phyloP scores from a whole-genome alignment of 2,329 filamentous ascomycete genomes.

The Ramichloridium luteum region DNA sequence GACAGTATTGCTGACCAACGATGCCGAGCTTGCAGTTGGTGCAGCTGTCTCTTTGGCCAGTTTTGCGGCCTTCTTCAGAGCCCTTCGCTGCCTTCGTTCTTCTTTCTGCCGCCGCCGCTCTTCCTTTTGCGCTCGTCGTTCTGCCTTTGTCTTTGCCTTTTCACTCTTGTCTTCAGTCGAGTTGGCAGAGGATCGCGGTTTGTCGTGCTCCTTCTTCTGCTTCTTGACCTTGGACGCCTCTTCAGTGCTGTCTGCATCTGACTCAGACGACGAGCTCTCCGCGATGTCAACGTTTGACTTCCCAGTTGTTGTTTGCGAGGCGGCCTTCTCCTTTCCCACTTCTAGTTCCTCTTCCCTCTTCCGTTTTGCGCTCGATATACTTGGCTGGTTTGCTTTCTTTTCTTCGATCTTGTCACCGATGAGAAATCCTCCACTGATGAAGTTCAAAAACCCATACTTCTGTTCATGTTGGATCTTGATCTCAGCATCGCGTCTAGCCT shows the following conservation, averaged over 20 bases:
- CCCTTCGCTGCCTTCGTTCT: slow-evolving; percentile 35
- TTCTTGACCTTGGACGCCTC: slow-evolving; percentile 25
- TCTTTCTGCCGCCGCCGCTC: slow-evolving; percentile 38
- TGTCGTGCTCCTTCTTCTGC: slow-evolving; percentile 25
- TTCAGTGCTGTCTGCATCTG: too few species aligned
- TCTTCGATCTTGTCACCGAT: slow-evolving; percentile 45
- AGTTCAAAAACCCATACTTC: slow-evolving; percentile 70
- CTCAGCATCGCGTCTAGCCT: slow-evolving; percentile 56
- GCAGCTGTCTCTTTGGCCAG: slow-evolving; percentile 9
- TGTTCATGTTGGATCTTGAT: slow-evolving; percentile 60
- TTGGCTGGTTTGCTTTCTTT: slow-evolving; percentile 4
- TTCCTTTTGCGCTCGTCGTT: slow-evolving; percentile 35
- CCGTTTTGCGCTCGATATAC: neutral
- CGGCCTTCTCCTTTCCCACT: too few species aligned
- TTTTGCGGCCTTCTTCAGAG: slow-evolving; percentile 19
- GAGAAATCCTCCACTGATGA: slow-evolving; percentile 72
- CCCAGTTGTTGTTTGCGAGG: too few species aligned
- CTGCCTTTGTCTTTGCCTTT: slow-evolving; percentile 29
- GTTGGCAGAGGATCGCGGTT: slow-evolving; percentile 12
- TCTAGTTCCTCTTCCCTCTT: neutral
- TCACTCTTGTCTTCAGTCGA: slow-evolving; percentile 6
- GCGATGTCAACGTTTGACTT: neutral
- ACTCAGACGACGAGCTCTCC: too few species aligned
- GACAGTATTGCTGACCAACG: neutral
- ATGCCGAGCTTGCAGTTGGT: slow-evolving; percentile 1